A percentile compares a stretch with the other conserved stretches of the same genome.
These are phyloP conservation scores for Petunia hybrid DNA, from an alignment of 305 asterid species.

Conservation along the genomic window DNA sequence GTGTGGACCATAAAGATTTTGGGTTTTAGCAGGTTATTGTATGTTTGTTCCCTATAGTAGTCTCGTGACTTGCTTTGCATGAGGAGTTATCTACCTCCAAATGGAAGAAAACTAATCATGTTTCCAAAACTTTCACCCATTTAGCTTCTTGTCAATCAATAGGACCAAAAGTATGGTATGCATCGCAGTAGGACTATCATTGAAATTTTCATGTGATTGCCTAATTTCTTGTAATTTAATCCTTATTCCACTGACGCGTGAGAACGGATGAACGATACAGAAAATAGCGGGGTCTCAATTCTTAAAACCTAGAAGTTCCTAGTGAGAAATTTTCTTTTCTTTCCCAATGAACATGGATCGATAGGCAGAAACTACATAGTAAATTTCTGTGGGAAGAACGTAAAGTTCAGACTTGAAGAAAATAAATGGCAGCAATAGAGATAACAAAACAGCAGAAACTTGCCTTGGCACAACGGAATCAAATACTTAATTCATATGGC, in stretches of 20 bases:
- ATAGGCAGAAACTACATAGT: background rate
- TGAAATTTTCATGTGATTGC: background rate
- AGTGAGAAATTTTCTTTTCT: background rate
- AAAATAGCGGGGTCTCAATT: background rate
- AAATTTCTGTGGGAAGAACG: background rate
- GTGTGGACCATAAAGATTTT: conserved; percentile 8
- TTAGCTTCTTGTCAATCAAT: background rate
- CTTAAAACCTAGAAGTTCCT: background rate
- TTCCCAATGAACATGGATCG: background rate
- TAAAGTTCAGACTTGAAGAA: background rate
- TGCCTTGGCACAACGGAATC: background rate
- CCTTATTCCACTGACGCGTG: too few species aligned
- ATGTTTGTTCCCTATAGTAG: background rate
- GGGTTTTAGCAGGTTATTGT: conserved; percentile 13
- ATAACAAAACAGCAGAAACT: background rate
- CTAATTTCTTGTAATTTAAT: background rate
- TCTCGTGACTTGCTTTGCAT: conserved; percentile 23
- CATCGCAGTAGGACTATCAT: background rate
- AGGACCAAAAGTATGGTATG: background rate
- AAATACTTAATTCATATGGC: conserved; percentile 15
- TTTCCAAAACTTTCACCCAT: background rate
- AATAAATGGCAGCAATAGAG: background rate
- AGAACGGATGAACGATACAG: too few species aligned
- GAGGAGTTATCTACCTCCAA: background rate
- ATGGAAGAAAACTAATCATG: background rate